These are phyloP conservation scores for Paramyrothecium sp. DNA, from an alignment of 2,329 filamentous ascomycete genomes.

Conservation along the genomic window DNA sequence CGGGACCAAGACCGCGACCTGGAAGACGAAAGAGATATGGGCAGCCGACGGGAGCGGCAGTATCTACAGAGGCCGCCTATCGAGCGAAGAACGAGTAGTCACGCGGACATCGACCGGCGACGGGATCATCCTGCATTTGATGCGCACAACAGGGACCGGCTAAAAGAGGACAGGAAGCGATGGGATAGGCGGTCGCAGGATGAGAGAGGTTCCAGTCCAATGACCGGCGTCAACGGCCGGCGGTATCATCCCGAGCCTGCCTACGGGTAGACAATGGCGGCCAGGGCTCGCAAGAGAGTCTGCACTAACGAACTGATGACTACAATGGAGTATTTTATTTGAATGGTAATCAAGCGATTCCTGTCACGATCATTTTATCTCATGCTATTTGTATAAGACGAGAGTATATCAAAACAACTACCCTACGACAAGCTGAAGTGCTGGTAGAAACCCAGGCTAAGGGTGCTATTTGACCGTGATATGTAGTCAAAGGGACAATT, in stretches of 20 bases:
- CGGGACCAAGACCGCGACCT: conserved; percentile 38
- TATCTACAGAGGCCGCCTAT: conserved; percentile 39
- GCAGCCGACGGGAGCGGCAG: conserved; percentile 25
- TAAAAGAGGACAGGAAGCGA: conserved; percentile 31
- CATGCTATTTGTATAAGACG: too few species aligned
- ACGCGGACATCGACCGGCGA: conserved; percentile 45
- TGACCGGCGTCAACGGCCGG: conserved; percentile 31
- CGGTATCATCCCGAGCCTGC: conserved; percentile 34
- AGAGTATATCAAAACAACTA: too few species aligned
- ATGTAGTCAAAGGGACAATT: too few species aligned
- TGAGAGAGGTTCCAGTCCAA: conserved; percentile 26
- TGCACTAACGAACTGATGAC: neutral
- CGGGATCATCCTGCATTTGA: conserved; percentile 34
- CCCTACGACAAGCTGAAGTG: too few species aligned
- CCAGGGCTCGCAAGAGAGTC: neutral
- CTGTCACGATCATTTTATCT: neutral
- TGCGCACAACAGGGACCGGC: conserved; percentile 26
- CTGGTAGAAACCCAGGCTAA: too few species aligned
- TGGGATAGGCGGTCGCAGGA: conserved; percentile 32
- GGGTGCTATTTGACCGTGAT: too few species aligned
- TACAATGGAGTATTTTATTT: neutral
- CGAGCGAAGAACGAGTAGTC: conserved; percentile 46
- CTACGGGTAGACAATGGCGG: conserved; percentile 18
- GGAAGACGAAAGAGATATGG: conserved; percentile 27
- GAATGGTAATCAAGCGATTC: neutral